Evolutionary conservation across 805 yeast genomes (phyloP).

Genomic region (Danielia oregonensis): DNA sequence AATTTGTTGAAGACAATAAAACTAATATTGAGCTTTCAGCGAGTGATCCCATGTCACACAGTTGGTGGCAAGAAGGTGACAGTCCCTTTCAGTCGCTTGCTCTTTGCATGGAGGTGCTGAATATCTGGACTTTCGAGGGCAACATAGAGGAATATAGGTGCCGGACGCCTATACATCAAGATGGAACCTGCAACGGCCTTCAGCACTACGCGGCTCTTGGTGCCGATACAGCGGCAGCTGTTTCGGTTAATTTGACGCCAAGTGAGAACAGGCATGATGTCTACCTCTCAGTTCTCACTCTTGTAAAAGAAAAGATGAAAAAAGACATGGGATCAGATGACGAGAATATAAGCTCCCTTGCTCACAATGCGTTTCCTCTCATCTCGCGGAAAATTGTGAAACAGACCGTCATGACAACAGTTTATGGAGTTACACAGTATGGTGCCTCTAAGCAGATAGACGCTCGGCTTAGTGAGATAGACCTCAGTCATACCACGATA

Average conservation of each 20-base stretch:
- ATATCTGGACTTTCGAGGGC: constrained; percentile 15
- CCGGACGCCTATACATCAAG: constrained; percentile 39
- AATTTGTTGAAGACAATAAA: constrained; percentile 23
- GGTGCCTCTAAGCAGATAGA: constrained; percentile 36
- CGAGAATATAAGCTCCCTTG: constrained; percentile 7
- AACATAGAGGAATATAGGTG: constrained; percentile 19
- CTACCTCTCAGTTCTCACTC: constrained; percentile 28
- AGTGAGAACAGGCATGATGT: constrained; percentile 26
- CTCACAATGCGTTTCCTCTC: constrained; percentile 13
- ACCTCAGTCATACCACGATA: constrained; percentile 1
- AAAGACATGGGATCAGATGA: constrained; percentile 3
- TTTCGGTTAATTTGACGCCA: constrained; percentile 36
- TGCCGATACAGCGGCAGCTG: constrained; percentile 32
- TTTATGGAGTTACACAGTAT: constrained; percentile 38
- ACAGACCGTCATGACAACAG: constrained; percentile 44
- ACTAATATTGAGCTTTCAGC: constrained; percentile 25
- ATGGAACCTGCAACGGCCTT: constrained; percentile 45
- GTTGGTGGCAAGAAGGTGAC: constrained; percentile 38
- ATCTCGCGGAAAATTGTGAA: constrained; percentile 33
- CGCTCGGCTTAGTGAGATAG: constrained; percentile 17
- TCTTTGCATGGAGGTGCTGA: constrained; percentile 29
- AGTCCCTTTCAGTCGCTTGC: constrained; percentile 39
- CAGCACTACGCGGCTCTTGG: constrained; percentile 46
- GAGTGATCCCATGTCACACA: constrained; percentile 18
- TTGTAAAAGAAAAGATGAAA: constrained; percentile 16